A percentile compares a stretch with the other conserved stretches of the same genome.
These are phyloP conservation scores for Thamnidium elegans DNA, from an alignment of 192 early-diverging fungal species.

Conservation along the genomic window DNA sequence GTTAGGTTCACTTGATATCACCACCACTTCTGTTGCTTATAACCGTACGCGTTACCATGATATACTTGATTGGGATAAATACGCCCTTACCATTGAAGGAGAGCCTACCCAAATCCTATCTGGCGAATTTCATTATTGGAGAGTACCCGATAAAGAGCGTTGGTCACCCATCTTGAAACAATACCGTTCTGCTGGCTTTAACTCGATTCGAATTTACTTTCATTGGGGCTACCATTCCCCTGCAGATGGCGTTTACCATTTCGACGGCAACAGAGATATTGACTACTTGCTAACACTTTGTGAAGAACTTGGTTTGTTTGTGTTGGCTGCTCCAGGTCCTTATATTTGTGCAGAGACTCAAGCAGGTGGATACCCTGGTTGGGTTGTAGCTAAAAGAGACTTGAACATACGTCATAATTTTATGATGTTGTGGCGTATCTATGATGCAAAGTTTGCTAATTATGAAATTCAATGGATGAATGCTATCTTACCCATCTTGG, in stretches of 20 bases:
- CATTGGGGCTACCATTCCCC: slow-evolving; percentile 90
- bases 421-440: slow-evolving; percentile 62
- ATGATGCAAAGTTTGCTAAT: slow-evolving; percentile 65
- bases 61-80: slow-evolving; percentile 65
- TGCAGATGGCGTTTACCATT: slow-evolving; percentile 66
- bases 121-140: slow-evolving; percentile 90
- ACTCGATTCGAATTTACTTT: slow-evolving; percentile 83
- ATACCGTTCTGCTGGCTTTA: slow-evolving; percentile 73
- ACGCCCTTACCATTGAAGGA: slow-evolving; percentile 68
- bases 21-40: slow-evolving; percentile 40
- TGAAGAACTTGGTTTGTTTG: slow-evolving; percentile 69
- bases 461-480: slow-evolving; percentile 76
- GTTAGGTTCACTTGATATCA: slow-evolving; percentile 36
- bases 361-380: slow-evolving; percentile 72
- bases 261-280: slow-evolving; percentile 72
- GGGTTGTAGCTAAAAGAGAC: slow-evolving; percentile 73
- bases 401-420: slow-evolving; percentile 71
- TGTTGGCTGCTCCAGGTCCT: slow-evolving; percentile 79
- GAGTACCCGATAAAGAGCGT: slow-evolving; percentile 59
- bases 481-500: slow-evolving; percentile 72
- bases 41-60: slow-evolving; percentile 37
- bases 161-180: slow-evolving; percentile 70
- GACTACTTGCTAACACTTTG: slow-evolving; percentile 69
- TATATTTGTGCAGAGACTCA: slow-evolving; percentile 82
- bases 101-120: slow-evolving; percentile 61